Base-by-base conservation (phyloP, 176 grass and related monocot species). In the Oryza nivara region DNA sequence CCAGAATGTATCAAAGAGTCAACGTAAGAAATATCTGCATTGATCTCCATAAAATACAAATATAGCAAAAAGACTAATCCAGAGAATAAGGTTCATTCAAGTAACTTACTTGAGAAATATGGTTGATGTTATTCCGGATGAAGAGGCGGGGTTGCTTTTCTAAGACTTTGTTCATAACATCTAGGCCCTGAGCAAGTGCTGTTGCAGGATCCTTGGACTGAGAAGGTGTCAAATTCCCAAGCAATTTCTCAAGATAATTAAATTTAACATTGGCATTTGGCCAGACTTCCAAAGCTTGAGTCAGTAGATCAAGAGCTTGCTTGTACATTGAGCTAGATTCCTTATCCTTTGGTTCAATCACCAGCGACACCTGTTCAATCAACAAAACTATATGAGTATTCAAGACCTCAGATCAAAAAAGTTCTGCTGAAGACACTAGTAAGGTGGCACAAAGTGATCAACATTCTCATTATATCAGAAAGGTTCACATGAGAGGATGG, bases 131-230 rank as follows among this genome's bases (percentile, higher is more conserved):
- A 88, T 99, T 99, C 56, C 93, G 89, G 61, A 99, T 96, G 78
- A 99, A 99, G 71, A 99, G 90, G 13, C 88, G 96, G 65, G 96
- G 93, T 51, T 99, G 96, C 88, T 99, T 99, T 67, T 96, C 96
- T 78, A 99, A 89, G 23, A 99, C 93, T 86, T 99, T 99, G 79
- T 99, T 99, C 96, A 99, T 99, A 83, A 99, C 96, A 96, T 99
- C 96, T 91, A 99, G 96, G 78, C 96, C 96, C 79, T 94, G 91
- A 76, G 96, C 91, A 86, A 99, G 89, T 56, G 93, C 91, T 41
- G 93, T 91, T 79, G 96, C 93, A 71, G 96, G 96, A 26, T 99
- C 96, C 90, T 99, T 99, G 15, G 96, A 99, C 74, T 90, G 96
- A 32, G 96, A 91, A 46, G 93, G 88, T 54, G 89, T 76, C 45